These are phyloP conservation scores for Metschnikowia chrysomelidarum DNA, from an alignment of 805 yeast species.

Conservation along the genomic window DNA sequence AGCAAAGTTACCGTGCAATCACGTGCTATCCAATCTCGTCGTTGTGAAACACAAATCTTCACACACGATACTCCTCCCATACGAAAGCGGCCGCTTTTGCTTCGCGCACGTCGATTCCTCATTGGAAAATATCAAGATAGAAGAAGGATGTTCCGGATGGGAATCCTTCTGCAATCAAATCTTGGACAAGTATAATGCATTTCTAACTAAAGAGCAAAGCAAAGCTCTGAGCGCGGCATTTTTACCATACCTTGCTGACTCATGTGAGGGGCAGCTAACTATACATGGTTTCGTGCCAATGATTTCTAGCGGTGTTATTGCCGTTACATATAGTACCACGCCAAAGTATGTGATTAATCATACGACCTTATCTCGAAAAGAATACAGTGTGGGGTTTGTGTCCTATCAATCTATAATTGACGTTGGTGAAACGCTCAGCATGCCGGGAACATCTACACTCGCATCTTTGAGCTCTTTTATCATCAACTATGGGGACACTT, in stretches of 20 bases:
- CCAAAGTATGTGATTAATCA: constrained; percentile 19
- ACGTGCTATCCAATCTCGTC: constrained; percentile 9
- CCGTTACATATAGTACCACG: constrained; percentile 12
- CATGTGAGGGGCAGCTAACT: constrained; percentile 26
- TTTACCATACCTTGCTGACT: constrained; percentile 21
- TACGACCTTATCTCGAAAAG: constrained; percentile 21
- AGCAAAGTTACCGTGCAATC: constrained; percentile 8
- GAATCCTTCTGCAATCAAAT: constrained; percentile 20
- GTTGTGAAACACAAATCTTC: background rate
- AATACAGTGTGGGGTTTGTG: constrained; percentile 12
- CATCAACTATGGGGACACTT: background rate
- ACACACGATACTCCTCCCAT: constrained; percentile 3
- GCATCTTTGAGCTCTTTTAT: constrained; percentile 7
- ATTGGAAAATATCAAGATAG: constrained; percentile 1
- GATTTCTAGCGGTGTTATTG: constrained; percentile 8
- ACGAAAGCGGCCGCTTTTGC: constrained; percentile 14
- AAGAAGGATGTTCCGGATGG: constrained; percentile 7
- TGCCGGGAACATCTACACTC: constrained; percentile 5
- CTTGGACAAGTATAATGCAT: constrained; percentile 18
- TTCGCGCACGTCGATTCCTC: constrained; percentile 4
- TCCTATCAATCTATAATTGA: background rate
- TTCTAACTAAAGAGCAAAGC: constrained; percentile 14
- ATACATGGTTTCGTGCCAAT: constrained; percentile 11
- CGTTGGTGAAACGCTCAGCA: background rate
- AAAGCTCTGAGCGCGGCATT: constrained; percentile 16